phyloP scores from a whole-genome alignment of 2,329 filamentous ascomycete species.

The Ceratocystis destructans region DNA sequence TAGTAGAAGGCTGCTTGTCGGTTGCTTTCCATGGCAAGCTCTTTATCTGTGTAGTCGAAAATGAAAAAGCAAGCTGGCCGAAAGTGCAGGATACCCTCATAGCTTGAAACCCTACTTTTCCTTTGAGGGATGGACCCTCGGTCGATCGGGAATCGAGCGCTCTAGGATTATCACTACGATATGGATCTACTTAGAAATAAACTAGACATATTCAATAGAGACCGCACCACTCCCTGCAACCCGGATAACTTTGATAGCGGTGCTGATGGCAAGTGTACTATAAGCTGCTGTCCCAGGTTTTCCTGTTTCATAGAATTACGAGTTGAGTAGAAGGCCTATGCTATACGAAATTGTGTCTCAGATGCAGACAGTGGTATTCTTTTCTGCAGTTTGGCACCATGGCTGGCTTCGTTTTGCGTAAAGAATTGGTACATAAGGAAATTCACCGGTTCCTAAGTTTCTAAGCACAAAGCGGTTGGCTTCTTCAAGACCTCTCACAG shows the following conservation, averaged over 20 bases:
- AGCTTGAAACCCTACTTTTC: conserved; percentile 55
- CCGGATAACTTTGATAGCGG: conserved; percentile 31
- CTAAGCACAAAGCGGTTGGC: conserved; percentile 43
- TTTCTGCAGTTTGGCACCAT: conserved; percentile 27
- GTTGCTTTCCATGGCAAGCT: conserved; percentile 26
- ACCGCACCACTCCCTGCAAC: conserved; percentile 50
- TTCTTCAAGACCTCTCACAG: conserved; percentile 25
- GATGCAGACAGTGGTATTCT: conserved; percentile 61
- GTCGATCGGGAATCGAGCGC: conserved; percentile 60
- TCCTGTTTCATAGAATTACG: conserved; percentile 47
- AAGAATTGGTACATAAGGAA: no score
- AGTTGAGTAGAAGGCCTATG: conserved; percentile 48
- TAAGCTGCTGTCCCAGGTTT: no score
- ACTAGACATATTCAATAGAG: conserved; percentile 72
- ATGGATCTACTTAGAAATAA: conserved; percentile 39
- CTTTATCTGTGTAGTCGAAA: conserved; percentile 42
- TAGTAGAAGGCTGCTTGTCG: no score
- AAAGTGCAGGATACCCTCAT: conserved; percentile 68
- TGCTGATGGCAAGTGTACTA: no score
- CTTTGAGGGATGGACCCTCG: conserved; percentile 57
- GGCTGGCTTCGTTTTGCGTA: background rate
- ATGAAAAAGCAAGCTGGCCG: conserved; percentile 30
- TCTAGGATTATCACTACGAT: conserved; percentile 34
- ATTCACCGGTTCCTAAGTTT: conserved; percentile 58
- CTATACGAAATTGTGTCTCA: conserved; percentile 53